Conservation (phyloP, 352 stramenopile genomes). For the Globisporangium alternatum region DNA sequence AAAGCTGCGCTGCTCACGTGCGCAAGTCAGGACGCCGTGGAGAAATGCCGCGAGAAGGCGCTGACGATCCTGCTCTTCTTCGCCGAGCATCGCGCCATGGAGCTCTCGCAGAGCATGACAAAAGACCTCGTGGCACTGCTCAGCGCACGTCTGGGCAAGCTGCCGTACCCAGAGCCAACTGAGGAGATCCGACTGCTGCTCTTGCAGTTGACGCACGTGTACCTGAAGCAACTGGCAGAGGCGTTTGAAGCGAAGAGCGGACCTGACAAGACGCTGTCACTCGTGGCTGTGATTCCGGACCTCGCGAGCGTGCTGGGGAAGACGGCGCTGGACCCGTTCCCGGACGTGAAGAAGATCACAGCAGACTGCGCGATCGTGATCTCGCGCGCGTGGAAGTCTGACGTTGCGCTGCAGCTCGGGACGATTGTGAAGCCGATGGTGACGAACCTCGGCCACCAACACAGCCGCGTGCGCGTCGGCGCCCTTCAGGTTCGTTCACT, state of each 20-base stretch:
- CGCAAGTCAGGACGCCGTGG: constrained; percentile 48
- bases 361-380: constrained; percentile 62
- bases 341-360: constrained; percentile 77
- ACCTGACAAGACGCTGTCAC: constrained; percentile 14
- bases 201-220: constrained; percentile 50
- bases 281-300: constrained; percentile 60
- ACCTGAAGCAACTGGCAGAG: constrained; percentile 48
- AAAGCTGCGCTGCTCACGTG: constrained; percentile 48
- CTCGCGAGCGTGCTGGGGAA: constrained; percentile 74
- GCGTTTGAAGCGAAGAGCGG: constrained; percentile 9
- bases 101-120: constrained; percentile 35
- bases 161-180: constrained; percentile 74
- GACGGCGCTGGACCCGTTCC: constrained; percentile 68
- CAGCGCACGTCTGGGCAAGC: constrained; percentile 56
- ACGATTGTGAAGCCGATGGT: constrained; percentile 65
- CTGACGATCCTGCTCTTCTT: constrained; percentile 60
- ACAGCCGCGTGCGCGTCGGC: constrained; percentile 74
- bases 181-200: constrained; percentile 80
- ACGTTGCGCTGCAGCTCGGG: constrained; percentile 66
- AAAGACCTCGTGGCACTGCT: constrained; percentile 50
- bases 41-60: constrained; percentile 78
- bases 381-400: constrained; percentile 42
- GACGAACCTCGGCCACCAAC: constrained; percentile 74
- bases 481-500: constrained; percentile 46
- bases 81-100: constrained; percentile 43